Evolutionary conservation across 805 yeast species (phyloP).

Genomic region (Hanseniaspora jakobsenii): DNA sequence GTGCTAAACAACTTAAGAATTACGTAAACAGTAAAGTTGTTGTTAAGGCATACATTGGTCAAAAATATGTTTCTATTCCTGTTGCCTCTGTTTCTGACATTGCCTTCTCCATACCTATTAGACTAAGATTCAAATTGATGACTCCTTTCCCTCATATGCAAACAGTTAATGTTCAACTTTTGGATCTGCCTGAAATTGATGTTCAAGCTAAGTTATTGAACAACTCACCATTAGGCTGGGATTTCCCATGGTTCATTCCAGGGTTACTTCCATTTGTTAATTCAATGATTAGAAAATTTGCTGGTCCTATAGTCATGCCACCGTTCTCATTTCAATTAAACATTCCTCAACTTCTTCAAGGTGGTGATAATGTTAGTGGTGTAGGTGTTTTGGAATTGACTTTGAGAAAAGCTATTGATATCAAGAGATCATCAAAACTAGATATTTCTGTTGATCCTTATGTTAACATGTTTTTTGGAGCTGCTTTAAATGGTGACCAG

Average conservation of each 20-base stretch:
- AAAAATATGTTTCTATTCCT: slow-evolving; percentile 45
- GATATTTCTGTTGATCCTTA: slow-evolving; percentile 88
- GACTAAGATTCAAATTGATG: slow-evolving; percentile 84
- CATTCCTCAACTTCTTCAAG: slow-evolving; percentile 72
- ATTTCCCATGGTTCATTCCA: slow-evolving; percentile 62
- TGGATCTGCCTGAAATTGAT: slow-evolving; percentile 83
- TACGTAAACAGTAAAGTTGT: slow-evolving; percentile 72
- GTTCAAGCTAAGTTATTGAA: slow-evolving; percentile 64
- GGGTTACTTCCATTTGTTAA: slow-evolving; percentile 74
- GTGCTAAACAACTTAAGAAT: slow-evolving; percentile 71
- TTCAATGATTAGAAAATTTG: slow-evolving; percentile 73
- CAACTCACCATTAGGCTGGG: slow-evolving; percentile 77
- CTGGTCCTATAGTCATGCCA: slow-evolving; percentile 75
- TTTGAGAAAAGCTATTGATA: slow-evolving; percentile 51
- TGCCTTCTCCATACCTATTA: slow-evolving; percentile 58
- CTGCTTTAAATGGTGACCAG: slow-evolving; percentile 29
- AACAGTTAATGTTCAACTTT: slow-evolving; percentile 71
- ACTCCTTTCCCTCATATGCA: slow-evolving; percentile 85
- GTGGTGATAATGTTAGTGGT: slow-evolving; percentile 63
- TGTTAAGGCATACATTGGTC: slow-evolving; percentile 64
- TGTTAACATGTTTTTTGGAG: slow-evolving; percentile 49
- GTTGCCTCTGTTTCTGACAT: slow-evolving; percentile 59
- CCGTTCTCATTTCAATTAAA: slow-evolving; percentile 92
- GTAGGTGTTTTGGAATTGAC: slow-evolving; percentile 73
- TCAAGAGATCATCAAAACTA: slow-evolving; percentile 52